Conservation (phyloP, 345 rosid species). For the Pistacia integerrima region DNA sequence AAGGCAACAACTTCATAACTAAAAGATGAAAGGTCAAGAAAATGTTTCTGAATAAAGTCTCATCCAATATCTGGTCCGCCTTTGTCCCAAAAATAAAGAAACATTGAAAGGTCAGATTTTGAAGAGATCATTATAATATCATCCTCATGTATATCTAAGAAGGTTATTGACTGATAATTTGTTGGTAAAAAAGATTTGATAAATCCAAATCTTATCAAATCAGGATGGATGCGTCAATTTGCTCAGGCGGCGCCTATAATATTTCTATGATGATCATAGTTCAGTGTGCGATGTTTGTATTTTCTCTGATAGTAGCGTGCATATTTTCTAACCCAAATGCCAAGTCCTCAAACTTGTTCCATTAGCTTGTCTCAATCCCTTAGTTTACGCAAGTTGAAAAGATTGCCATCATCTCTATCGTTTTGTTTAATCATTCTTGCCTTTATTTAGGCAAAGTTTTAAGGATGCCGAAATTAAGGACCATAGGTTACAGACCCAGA, state of each 20-base stretch:
- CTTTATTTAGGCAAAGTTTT: too few relatives aligned
- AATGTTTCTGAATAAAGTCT: conserved; percentile 7
- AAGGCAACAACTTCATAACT: neutral
- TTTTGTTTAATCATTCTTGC: too few relatives aligned
- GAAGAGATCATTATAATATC: conserved; percentile 10
- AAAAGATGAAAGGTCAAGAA: conserved; percentile 29
- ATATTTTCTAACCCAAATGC: neutral
- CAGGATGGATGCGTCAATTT: neutral
- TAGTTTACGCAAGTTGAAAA: neutral
- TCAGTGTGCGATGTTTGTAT: neutral
- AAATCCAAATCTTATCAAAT: neutral
- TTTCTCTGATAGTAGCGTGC: neutral
- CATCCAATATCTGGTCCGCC: conserved; percentile 24
- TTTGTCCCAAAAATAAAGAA: conserved; percentile 17
- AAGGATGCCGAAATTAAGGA: too few relatives aligned
- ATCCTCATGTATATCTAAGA: conserved; percentile 15
- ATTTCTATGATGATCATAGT: neutral
- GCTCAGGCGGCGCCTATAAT: neutral
- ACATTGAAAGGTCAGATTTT: conserved; percentile 23
- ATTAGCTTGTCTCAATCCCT: neutral
- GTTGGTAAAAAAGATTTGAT: neutral
- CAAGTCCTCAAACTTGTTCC: neutral
- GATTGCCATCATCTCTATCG: too few relatives aligned
- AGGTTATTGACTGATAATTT: conserved; percentile 11
- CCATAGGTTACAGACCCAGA: too few relatives aligned